phyloP scores from a whole-genome alignment of 768 basidiomycete species.

The Hirschioporus abietinus region DNA sequence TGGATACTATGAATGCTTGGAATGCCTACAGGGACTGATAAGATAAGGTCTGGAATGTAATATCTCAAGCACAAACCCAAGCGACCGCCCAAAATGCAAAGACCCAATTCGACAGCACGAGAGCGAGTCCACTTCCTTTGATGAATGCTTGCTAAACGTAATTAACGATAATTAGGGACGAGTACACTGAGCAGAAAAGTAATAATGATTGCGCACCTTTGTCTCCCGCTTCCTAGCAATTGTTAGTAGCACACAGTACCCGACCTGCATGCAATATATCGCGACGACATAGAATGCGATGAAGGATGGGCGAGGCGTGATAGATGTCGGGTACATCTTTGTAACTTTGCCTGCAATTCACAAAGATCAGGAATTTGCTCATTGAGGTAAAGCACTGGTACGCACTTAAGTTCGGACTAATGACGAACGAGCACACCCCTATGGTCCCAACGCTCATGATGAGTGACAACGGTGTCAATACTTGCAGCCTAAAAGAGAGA shows the following conservation, averaged over 20 bases:
- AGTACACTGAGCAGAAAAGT: neutral
- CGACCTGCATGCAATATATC: conserved; percentile 65
- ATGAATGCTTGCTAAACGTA: conserved; percentile 50
- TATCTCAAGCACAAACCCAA: conserved; percentile 45
- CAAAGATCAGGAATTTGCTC: neutral
- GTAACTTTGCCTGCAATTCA: conserved; percentile 41
- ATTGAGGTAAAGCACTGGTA: conserved; percentile 5
- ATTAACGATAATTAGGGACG: neutral
- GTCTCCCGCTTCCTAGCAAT: conserved; percentile 70
- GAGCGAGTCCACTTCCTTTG: conserved; percentile 73
- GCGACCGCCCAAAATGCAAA: conserved; percentile 78
- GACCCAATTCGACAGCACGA: conserved; percentile 74
- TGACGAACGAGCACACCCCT: conserved; percentile 61
- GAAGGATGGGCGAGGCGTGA: conserved; percentile 59
- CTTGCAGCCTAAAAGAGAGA: conserved; percentile 54
- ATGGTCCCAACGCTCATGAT: conserved; percentile 73
- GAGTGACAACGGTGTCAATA: conserved; percentile 79
- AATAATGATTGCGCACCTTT: conserved; percentile 56
- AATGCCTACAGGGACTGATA: conserved; percentile 42
- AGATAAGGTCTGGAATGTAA: conserved; percentile 3
- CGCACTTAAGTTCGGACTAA: conserved; percentile 58
- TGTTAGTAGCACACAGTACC: conserved; percentile 78
- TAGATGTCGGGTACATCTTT: conserved; percentile 54
- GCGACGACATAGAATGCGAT: conserved; percentile 56
- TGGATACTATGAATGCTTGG: conserved; percentile 70